Percentiles rank a stretch among this genome's conserved stretches.
Conservation (phyloP, 768 basidiomycete genomes). For the Podaxis pistillaris region DNA sequence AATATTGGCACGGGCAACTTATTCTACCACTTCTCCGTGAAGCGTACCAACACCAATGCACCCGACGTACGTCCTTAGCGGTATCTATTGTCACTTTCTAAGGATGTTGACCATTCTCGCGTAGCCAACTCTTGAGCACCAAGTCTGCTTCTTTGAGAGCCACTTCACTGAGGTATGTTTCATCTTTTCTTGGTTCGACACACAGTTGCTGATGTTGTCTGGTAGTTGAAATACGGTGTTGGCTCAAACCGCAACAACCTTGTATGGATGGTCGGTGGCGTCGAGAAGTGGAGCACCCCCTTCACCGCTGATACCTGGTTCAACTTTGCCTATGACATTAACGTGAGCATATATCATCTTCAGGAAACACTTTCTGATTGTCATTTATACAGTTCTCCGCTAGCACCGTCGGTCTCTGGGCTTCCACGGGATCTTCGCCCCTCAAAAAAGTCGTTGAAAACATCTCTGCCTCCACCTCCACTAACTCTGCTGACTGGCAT, state of each 20-base stretch:
- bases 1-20: slow-evolving; percentile 58
- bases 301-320: slow-evolving; percentile 56
- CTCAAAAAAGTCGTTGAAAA: slow-evolving; percentile 49
- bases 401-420: slow-evolving; percentile 56
- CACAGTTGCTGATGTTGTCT: slow-evolving; percentile 3
- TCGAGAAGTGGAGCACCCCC: slow-evolving; percentile 48
- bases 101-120: background rate
- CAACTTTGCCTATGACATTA: slow-evolving; percentile 67
- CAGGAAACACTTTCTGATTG: background rate
- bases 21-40: slow-evolving; percentile 64
- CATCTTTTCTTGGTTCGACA: background rate
- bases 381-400: slow-evolving; percentile 41
- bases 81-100: background rate
- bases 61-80: slow-evolving; percentile 41
- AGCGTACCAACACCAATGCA: slow-evolving; percentile 44
- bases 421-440: slow-evolving; percentile 45
- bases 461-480: slow-evolving; percentile 47
- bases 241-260: slow-evolving; percentile 46
- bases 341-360: slow-evolving; percentile 35
- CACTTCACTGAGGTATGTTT: slow-evolving; percentile 57
- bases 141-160: slow-evolving; percentile 61
- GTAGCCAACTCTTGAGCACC: slow-evolving; percentile 55
- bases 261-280: slow-evolving; percentile 49
- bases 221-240: slow-evolving; percentile 56
- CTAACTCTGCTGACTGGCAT: slow-evolving; percentile 62